Evolutionary conservation across 2,329 filamentous ascomycete genomes (phyloP).

Genomic region (Stemphylium lycopersici): DNA sequence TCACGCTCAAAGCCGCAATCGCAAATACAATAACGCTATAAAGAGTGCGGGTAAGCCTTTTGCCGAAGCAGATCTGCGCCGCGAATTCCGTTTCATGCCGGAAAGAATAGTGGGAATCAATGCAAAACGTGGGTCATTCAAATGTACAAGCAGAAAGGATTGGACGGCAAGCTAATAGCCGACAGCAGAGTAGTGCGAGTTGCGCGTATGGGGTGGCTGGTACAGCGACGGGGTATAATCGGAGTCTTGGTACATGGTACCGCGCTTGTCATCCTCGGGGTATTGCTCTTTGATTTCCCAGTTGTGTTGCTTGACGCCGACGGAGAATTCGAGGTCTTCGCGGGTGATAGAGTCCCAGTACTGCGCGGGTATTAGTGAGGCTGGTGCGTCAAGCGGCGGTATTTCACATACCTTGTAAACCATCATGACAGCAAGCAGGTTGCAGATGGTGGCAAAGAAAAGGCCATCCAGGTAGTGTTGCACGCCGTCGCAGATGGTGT

Average conservation of each 20-base stretch:
- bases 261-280: conserved; percentile 78
- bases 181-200: conserved; percentile 45
- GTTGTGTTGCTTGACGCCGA: conserved; percentile 92
- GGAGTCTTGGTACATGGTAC: conserved; percentile 74
- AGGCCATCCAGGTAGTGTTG: conserved; percentile 94
- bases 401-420: conserved; percentile 82
- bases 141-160: conserved; percentile 2
- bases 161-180: conserved; percentile 30
- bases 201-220: conserved; percentile 41
- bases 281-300: conserved; percentile 94
- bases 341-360: conserved; percentile 99
- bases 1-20: not conserved
- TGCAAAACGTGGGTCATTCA: conserved; percentile 9
- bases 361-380: conserved; percentile 54
- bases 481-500: conserved; percentile 79
- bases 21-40: not conserved
- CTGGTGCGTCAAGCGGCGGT: not conserved
- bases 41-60: conserved; percentile 2
- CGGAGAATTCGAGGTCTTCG: conserved; percentile 97
- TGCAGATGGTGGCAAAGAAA: conserved; percentile 93
- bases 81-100: conserved; percentile 19
- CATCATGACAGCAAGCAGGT: conserved; percentile 97
- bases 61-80: conserved; percentile 8
- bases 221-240: conserved; percentile 60
- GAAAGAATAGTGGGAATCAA: not conserved